Evolutionary conservation across 352 stramenopile genomes (phyloP), one percentile per base, ranked within the genome.

Genomic region (Globisporangium nagaii): DNA sequence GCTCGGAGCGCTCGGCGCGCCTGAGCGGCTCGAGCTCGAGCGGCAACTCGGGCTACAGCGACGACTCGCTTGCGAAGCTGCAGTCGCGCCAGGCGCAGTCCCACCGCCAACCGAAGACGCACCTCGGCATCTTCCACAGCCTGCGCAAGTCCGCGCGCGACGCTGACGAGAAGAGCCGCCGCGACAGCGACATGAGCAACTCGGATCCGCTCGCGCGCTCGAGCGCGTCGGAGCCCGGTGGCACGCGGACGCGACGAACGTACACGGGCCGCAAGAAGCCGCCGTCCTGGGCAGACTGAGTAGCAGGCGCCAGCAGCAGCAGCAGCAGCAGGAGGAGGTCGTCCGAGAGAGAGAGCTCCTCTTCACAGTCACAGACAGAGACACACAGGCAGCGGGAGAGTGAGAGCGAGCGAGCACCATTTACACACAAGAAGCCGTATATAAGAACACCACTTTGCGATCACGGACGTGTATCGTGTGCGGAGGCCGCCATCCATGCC

Each of bases 261-360:
- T 91, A 80, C 50, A 83, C 61, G 5, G 81, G 81, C n/a, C 73
- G 75, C 36, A 91, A 91, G 76, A 91, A 91, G 69, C 81, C 81
- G 12, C 53, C 65, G 56, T 77, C 73, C n/a, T 91, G 81, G 81
- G 76, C 63, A 25, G 76, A 89, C 39, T 90, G 68, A 77, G 49
- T 42, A 45, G 36, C 43, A 25, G 30, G 9, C 27, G 19, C 44
- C 17, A 37, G 25, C 19, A 42, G 12, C 19, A 32, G 30, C 28
- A 28, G 3, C 31, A 32, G n/a, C n/a, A n/a, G n/a, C n/a, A n/a
- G n/a, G n/a, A n/a, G n/a, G n/a, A n/a, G n/a, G n/a, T n/a, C n/a
- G n/a, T n/a, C n/a, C n/a, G n/a, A 47, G 10, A 45, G 9, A 24
- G n/a, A 25, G 19, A n/a, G 19, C 2, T n/a, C 22, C 36, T n/a